phyloP scores from a whole-genome alignment of 1,284 basidiomycete species.

The Leccinum ponderosum region DNA sequence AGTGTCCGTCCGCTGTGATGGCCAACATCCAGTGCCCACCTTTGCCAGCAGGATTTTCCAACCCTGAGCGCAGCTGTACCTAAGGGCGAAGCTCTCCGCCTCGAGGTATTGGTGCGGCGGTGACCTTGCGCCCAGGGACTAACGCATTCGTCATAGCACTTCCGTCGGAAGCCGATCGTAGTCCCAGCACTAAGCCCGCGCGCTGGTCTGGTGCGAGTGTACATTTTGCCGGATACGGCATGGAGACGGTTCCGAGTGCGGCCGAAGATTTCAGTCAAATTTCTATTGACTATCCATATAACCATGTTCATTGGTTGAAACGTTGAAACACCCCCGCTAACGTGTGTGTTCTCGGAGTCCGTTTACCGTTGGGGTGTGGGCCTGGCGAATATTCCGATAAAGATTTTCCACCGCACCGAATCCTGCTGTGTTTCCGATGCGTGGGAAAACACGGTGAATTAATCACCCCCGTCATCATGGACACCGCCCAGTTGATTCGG shows the following conservation, averaged over 20 bases:
- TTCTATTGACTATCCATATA: constrained; percentile 33
- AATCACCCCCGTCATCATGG: constrained; percentile 31
- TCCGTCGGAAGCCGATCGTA: constrained; percentile 28
- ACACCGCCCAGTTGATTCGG: constrained; percentile 27
- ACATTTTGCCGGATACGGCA: constrained; percentile 8
- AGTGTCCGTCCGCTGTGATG: constrained; percentile 20
- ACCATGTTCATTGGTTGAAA: constrained; percentile 20
- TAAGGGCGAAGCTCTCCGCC: constrained; percentile 32
- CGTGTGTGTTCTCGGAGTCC: constrained; percentile 33
- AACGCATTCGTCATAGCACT: constrained; percentile 32
- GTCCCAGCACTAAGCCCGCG: constrained; percentile 28
- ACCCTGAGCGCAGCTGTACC: constrained; percentile 37
- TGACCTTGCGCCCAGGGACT: constrained; percentile 32
- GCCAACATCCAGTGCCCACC: constrained; percentile 8
- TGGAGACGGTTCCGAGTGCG: constrained; percentile 25
- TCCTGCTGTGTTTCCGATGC: constrained; percentile 20
- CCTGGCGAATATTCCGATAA: constrained; percentile 19
- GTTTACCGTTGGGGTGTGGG: constrained; percentile 23
- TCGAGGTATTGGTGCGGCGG: constrained; percentile 38
- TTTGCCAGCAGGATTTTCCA: constrained; percentile 24
- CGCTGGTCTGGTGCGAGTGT: constrained; percentile 12
- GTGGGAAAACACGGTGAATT: constrained; percentile 26
- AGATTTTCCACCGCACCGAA: constrained; percentile 21
- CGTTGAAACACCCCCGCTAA: constrained; percentile 26
- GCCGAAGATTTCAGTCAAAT: constrained; percentile 21